Evolutionary conservation across 2,329 filamentous ascomycete genomes (phyloP).

Genomic region (Penicillium brevicompactum): DNA sequence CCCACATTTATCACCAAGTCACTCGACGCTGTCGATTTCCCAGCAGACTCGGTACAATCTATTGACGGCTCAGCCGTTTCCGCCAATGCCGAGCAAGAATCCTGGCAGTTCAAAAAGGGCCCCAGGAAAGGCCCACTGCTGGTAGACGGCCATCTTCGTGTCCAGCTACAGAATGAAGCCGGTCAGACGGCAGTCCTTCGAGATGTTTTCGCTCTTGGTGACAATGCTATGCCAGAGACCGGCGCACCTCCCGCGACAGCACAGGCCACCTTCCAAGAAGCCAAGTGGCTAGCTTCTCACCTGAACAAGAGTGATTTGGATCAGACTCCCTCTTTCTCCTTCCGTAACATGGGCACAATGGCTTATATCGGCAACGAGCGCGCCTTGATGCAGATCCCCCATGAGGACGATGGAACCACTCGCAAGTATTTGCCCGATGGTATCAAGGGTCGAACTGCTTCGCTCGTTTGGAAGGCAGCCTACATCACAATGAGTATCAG

Average conservation of each 20-base stretch:
- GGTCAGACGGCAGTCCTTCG: constrained; percentile 47
- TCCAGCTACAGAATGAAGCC: constrained; percentile 51
- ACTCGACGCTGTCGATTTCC: constrained; percentile 38
- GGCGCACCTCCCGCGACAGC: constrained; percentile 59
- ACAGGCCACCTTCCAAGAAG: constrained; percentile 62
- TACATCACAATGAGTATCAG: constrained; percentile 51
- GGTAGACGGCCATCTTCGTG: constrained; percentile 58
- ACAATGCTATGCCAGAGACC: constrained; percentile 57
- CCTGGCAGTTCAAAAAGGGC: constrained; percentile 56
- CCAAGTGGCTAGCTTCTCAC: constrained; percentile 57
- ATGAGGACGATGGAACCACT: constrained; percentile 20
- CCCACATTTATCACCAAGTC: constrained; percentile 34
- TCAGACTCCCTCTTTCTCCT: constrained; percentile 50
- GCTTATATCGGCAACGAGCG: constrained; percentile 62
- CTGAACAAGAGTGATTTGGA: constrained; percentile 54
- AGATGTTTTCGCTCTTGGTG: constrained; percentile 59
- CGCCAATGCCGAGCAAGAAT: constrained; percentile 13
- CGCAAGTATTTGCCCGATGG: constrained; percentile 37
- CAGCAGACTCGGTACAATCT: constrained; percentile 28
- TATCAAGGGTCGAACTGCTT: constrained; percentile 44
- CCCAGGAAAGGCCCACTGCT: constrained; percentile 52
- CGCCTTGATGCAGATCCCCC: constrained; percentile 57
- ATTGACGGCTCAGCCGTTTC: constrained; percentile 21
- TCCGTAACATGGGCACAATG: constrained; percentile 60
- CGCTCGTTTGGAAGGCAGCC: constrained; percentile 48